Conservation (phyloP, 148 eudicot genomes). For the Talinum fruticosum region DNA sequence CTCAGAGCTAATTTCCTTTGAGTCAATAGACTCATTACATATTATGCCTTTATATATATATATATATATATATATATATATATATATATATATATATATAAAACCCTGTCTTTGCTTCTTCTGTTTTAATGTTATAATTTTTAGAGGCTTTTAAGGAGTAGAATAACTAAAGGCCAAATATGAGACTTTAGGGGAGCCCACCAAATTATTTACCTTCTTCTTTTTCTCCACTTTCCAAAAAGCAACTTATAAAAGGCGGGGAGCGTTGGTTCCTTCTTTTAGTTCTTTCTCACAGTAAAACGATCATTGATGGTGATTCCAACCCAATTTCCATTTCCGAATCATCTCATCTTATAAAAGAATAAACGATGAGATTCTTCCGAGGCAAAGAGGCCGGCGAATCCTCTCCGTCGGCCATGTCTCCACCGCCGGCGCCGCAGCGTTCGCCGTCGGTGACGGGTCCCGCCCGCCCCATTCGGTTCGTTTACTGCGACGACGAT, state of each 20-base stretch:
- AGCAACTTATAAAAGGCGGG: conserved; percentile 1
- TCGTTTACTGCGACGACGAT: conserved; percentile 76
- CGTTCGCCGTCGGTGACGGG: conserved; percentile 40
- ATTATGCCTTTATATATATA: too few species aligned
- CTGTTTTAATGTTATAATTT: too few species aligned
- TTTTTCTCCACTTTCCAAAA: conserved; percentile 4
- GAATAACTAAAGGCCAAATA: neutral
- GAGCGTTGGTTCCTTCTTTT: neutral
- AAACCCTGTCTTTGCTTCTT: too few species aligned
- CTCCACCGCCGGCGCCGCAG: conserved; percentile 9
- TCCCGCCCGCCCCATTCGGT: conserved; percentile 75
- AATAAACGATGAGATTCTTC: conserved; percentile 21
- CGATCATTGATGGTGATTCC: neutral
- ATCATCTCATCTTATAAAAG: neutral
- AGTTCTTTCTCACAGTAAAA: neutral
- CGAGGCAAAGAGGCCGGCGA: conserved; percentile 30
- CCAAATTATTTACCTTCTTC: neutral
- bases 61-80: too few species aligned
- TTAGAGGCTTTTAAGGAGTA: too few species aligned
- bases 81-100: too few species aligned
- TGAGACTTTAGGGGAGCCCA: neutral
- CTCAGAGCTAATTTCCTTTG: too few species aligned
- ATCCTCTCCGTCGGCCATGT: conserved; percentile 30
- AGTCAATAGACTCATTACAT: too few species aligned
- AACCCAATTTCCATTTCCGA: neutral